Evolutionary conservation across 768 basidiomycete genomes (phyloP), one percentile per base, ranked within the genome.

Genomic region (Leccinum variicolor): DNA sequence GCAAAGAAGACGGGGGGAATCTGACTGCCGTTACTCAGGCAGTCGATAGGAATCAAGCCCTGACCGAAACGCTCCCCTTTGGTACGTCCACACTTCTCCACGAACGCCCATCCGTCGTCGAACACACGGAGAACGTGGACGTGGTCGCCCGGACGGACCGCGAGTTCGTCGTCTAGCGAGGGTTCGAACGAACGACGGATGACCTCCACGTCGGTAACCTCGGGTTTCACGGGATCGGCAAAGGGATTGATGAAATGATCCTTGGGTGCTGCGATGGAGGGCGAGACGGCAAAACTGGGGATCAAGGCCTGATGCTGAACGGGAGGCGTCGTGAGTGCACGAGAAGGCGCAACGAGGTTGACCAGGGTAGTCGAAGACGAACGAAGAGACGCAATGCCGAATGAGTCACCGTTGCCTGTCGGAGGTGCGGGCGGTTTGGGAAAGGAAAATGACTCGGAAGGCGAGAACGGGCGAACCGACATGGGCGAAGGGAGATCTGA

Each of bases 41-140:
- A 89, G 62, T 87, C 84, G n/a, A 89, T 73, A 6, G 88, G 88
- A 48, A 90, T 86, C 53, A 89, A 66, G 0, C 87, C 88, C 39
- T 69, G 69, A 4, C 64, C 66, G 28, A 43, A 58, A 57, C 31
- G 28, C 11, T 26, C 52, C 15, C 21, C 21, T 7, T 19, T 43
- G 2, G 50, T 39, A 7, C 47, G 15, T 2, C 57, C 59, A 10
- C 79, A 53, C 57, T 76, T 81, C 73, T 86, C 80, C 36, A 86
- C 81, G 59, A 81, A 69, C 6, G 81, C 82, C 89, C 89, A 90
- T 1, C 87, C 89, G 62, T 90, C 89, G 56, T 87, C 83, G 65
- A 84, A 90, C 23, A 81, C 63, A 50, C 75, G 71, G 11, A 85
- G 6, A 29, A 90, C 70, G 64, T 71, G 80, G 11, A 89, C 81